A percentile compares a stretch with the other conserved stretches of the same genome.
These are phyloP conservation scores for Fusarium sp. DNA, from an alignment of 2,329 filamentous ascomycete species.

Conservation along the genomic window DNA sequence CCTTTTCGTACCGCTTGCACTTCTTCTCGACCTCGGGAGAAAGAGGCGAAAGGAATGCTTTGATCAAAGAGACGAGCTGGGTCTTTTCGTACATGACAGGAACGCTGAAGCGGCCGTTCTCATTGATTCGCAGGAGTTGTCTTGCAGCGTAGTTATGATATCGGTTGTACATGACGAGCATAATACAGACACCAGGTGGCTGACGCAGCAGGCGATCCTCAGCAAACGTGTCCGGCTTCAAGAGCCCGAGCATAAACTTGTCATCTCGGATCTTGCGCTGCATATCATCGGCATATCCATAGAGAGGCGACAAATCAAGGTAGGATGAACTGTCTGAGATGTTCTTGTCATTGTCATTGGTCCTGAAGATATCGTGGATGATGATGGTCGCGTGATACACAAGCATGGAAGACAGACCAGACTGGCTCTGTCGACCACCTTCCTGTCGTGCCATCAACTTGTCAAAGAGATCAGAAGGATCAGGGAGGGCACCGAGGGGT, in stretches of 20 bases:
- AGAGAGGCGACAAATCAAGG: slow-evolving; percentile 61
- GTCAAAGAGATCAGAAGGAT: slow-evolving; percentile 52
- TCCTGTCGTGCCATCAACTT: slow-evolving; percentile 48
- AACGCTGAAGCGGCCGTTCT: slow-evolving; percentile 55
- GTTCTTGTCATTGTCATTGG: slow-evolving; percentile 50
- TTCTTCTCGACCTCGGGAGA: neutral
- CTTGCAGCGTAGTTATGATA: slow-evolving; percentile 87
- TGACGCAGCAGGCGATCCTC: slow-evolving; percentile 74
- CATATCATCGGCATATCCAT: slow-evolving; percentile 55
- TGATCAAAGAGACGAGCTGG: slow-evolving; percentile 10
- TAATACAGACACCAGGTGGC: slow-evolving; percentile 75
- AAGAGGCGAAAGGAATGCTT: neutral
- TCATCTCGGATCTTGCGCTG: slow-evolving; percentile 52
- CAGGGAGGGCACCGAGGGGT: slow-evolving; percentile 47
- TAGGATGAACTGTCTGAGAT: slow-evolving; percentile 59
- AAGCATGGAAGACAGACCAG: slow-evolving; percentile 61
- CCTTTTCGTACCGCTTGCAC: too few species aligned
- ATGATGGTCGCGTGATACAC: slow-evolving; percentile 66
- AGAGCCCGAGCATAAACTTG: slow-evolving; percentile 53
- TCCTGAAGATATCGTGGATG: slow-evolving; percentile 64
- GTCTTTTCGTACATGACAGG: slow-evolving; percentile 32
- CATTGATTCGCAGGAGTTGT: slow-evolving; percentile 69
- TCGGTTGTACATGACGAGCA: slow-evolving; percentile 79
- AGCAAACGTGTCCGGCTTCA: slow-evolving; percentile 72
- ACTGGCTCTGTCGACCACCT: slow-evolving; percentile 52